phyloP scores from a whole-genome alignment of 805 yeast species.

The Metahyphopichia silvanorum region DNA sequence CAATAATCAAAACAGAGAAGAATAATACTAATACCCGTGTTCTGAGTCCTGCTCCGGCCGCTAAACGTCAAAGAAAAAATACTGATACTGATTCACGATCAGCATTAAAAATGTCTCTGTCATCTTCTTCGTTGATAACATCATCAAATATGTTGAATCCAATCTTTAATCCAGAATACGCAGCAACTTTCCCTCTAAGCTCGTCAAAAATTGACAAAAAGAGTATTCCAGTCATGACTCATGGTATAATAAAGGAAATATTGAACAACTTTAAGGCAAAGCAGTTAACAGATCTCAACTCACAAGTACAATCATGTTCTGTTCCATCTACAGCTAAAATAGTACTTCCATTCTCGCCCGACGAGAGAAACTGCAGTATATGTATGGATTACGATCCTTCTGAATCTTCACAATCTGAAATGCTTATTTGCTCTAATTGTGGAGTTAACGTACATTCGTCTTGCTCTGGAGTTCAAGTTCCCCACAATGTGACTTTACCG shows the following conservation, averaged over 20 bases:
- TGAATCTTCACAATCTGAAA: constrained; percentile 22
- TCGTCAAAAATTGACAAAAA: constrained; percentile 17
- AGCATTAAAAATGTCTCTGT: no score
- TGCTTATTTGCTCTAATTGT: constrained; percentile 60
- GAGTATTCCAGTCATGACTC: constrained; percentile 8
- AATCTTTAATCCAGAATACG: constrained; percentile 18
- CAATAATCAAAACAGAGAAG: no score
- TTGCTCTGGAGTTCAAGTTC: constrained; percentile 55
- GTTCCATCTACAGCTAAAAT: constrained; percentile 12
- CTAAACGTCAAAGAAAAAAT: no score
- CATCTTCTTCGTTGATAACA: no score
- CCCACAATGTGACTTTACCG: constrained; percentile 18
- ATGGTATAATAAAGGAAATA: neutral
- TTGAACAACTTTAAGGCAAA: constrained; percentile 3
- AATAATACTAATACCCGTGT: no score
- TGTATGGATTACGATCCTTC: constrained; percentile 44
- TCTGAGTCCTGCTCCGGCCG: no score
- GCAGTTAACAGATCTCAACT: constrained; percentile 26
- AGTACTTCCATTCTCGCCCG: constrained; percentile 17
- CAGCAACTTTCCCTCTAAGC: neutral
- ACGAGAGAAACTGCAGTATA: constrained; percentile 50
- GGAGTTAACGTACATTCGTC: constrained; percentile 65
- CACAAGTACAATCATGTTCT: constrained; percentile 14
- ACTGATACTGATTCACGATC: no score
- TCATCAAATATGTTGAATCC: no score